These are phyloP conservation scores for Digitaria exilis DNA, from an alignment of 202 grass and related monocot genomes.

Conservation along the genomic window DNA sequence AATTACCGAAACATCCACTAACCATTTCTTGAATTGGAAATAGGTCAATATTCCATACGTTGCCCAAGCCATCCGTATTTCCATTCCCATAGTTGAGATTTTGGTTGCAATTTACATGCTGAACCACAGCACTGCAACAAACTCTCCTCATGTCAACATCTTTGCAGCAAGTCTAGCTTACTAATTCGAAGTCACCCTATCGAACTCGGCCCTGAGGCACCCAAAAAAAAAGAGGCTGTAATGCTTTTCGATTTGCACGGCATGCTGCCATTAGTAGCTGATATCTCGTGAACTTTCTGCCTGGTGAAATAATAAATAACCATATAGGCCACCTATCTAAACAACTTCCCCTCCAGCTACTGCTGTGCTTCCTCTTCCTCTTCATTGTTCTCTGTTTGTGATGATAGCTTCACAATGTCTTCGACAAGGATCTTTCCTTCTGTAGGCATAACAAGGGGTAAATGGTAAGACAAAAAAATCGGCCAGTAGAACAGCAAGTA, in stretches of 20 bases:
- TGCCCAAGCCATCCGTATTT: constrained; percentile 34
- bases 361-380: constrained; percentile 46
- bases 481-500: constrained; percentile 1
- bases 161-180: constrained; percentile 29
- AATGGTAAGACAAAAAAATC: constrained; percentile 16
- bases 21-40: not conserved
- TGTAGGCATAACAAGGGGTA: constrained; percentile 30
- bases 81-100: constrained; percentile 27
- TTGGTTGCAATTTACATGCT: constrained; percentile 20
- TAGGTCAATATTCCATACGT: not conserved
- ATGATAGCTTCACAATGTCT: constrained; percentile 72
- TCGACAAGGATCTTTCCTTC: constrained; percentile 84
- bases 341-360: constrained; percentile 28
- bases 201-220: constrained; percentile 17
- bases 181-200: not conserved
- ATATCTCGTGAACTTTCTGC: constrained; percentile 7
- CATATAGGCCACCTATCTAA: constrained; percentile 30
- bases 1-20: not conserved
- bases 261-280: constrained; percentile 26
- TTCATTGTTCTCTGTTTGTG: constrained; percentile 67
- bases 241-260: constrained; percentile 23
- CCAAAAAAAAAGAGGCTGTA: constrained; percentile 30
- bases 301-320: constrained; percentile 10
- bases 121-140: constrained; percentile 7
- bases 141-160: constrained; percentile 20